These are phyloP conservation scores for Cryphonectria naterciae DNA, from an alignment of 2,329 filamentous ascomycete genomes.

Conservation along the genomic window DNA sequence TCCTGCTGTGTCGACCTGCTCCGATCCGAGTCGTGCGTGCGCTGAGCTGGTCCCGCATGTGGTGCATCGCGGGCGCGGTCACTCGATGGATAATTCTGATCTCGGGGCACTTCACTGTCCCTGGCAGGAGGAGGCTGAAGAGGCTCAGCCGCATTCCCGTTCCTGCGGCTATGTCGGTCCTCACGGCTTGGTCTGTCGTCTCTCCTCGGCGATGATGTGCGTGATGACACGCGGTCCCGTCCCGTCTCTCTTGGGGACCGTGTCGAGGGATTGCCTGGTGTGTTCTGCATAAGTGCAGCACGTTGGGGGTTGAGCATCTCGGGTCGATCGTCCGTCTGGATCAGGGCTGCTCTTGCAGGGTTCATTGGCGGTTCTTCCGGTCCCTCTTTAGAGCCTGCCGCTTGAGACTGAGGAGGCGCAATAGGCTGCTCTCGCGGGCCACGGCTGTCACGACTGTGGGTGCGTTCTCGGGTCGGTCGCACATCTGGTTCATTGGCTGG, in stretches of 20 bases:
- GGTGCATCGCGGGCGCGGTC: constrained; percentile 48
- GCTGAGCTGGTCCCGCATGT: constrained; percentile 43
- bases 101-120: constrained; percentile 35
- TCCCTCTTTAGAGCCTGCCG: constrained; percentile 37
- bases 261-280: constrained; percentile 40
- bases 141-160: constrained; percentile 20
- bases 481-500: constrained; percentile 38
- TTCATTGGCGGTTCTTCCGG: constrained; percentile 56
- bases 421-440: constrained; percentile 32
- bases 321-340: constrained; percentile 44
- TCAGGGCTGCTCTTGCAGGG: constrained; percentile 57
- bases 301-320: constrained; percentile 54
- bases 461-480: constrained; percentile 44
- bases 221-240: constrained; percentile 46
- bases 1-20: constrained; percentile 58
- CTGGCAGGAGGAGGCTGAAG: constrained; percentile 28
- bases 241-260: constrained; percentile 49
- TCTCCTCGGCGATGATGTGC: constrained; percentile 56
- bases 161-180: constrained; percentile 48
- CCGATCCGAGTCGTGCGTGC: constrained; percentile 54
- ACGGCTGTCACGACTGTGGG: constrained; percentile 32
- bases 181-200: constrained; percentile 48
- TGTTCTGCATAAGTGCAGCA: constrained; percentile 49
- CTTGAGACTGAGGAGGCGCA: constrained; percentile 17
- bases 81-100: constrained; percentile 22